Percentiles rank a stretch among this genome's conserved stretches.
These are phyloP conservation scores for Kodamaea lidongshanica DNA, from an alignment of 805 yeast genomes.

Conservation along the genomic window DNA sequence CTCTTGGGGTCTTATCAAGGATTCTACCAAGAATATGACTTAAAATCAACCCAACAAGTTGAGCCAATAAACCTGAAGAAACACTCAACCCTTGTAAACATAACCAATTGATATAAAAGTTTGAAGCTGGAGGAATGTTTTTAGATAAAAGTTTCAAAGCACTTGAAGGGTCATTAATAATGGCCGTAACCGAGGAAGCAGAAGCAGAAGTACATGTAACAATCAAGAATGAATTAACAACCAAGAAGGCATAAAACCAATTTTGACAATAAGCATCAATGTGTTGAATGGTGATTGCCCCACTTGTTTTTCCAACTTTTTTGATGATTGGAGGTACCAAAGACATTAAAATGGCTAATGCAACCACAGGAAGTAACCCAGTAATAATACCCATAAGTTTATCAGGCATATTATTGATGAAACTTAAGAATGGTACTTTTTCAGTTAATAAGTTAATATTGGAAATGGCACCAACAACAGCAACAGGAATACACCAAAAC, in stretches of 20 bases:
- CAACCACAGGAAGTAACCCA: constrained; percentile 22
- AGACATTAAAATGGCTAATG: constrained; percentile 24
- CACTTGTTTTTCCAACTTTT: constrained; percentile 21
- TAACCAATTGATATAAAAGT: constrained; percentile 22
- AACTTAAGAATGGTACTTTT: constrained; percentile 19
- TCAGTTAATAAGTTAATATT: constrained; percentile 21
- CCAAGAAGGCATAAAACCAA: constrained; percentile 25
- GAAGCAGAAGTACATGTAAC: constrained; percentile 23
- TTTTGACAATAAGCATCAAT: constrained; percentile 23
- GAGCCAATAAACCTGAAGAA: constrained; percentile 19
- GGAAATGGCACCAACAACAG: constrained; percentile 27
- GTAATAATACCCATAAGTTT: constrained; percentile 22
- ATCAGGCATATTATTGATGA: constrained; percentile 21
- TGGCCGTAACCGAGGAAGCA: constrained; percentile 22
- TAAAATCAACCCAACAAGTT: constrained; percentile 51
- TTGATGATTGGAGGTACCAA: constrained; percentile 24
- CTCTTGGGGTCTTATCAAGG: constrained; percentile 84
- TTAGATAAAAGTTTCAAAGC: constrained; percentile 17
- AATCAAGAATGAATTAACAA: constrained; percentile 24
- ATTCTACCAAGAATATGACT: constrained; percentile 64
- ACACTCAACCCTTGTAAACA: constrained; percentile 22
- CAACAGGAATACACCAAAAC: constrained; percentile 73
- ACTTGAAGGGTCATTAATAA: constrained; percentile 10
- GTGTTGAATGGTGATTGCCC: constrained; percentile 20
- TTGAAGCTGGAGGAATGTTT: constrained; percentile 22